Conservation (phyloP, 2,329 filamentous ascomycete genomes). For the Aspergillus nomiae region DNA sequence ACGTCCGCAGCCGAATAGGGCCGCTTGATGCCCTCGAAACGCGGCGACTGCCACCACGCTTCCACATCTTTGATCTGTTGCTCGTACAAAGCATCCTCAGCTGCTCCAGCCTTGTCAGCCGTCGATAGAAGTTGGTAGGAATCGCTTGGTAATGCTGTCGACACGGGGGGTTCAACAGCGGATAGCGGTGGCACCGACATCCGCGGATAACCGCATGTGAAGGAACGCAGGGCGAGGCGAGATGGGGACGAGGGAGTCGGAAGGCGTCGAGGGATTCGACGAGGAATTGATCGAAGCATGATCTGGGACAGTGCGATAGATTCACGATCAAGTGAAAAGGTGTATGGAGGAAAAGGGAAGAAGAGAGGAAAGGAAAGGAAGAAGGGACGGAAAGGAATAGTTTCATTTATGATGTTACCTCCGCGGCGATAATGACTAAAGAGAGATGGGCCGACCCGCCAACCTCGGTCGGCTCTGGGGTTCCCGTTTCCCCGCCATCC, state of each 20-base stretch:
- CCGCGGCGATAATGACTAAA: neutral
- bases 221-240: slow-evolving; percentile 32
- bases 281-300: slow-evolving; percentile 41
- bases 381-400: no score
- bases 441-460: neutral
- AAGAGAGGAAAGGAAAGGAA: neutral
- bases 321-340: neutral
- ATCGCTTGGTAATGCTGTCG: slow-evolving; percentile 66
- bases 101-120: slow-evolving; percentile 71
- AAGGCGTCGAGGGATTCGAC: slow-evolving; percentile 39
- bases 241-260: slow-evolving; percentile 22
- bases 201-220: slow-evolving; percentile 43
- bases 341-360: neutral
- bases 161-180: slow-evolving; percentile 63
- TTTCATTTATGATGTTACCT: neutral
- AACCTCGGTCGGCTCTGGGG: slow-evolving; percentile 3
- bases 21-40: slow-evolving; percentile 85
- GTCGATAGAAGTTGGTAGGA: slow-evolving; percentile 84
- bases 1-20: slow-evolving; percentile 90
- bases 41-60: slow-evolving; percentile 84
- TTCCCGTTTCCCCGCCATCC: neutral
- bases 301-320: neutral
- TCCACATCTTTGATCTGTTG: slow-evolving; percentile 82
- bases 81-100: slow-evolving; percentile 84
- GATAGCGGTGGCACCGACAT: slow-evolving; percentile 58